These are phyloP conservation scores for Cutaneotrichosporon sp. DNA, from an alignment of 1,284 basidiomycete genomes.

Conservation along the genomic window DNA sequence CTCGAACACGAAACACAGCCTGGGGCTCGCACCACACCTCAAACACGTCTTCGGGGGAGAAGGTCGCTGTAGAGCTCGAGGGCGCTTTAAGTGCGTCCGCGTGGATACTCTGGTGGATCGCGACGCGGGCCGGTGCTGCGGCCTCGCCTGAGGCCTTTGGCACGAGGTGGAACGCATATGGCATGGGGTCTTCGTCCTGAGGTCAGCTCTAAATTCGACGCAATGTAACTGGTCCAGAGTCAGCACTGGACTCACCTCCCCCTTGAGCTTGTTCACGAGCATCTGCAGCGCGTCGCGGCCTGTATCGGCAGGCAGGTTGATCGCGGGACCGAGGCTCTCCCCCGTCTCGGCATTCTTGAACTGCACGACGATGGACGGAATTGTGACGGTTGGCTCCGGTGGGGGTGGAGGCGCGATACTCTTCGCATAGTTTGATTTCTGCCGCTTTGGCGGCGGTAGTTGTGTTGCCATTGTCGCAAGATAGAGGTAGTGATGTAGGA, in stretches of 20 bases:
- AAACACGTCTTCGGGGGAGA: conserved; percentile 81
- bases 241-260: conserved; percentile 56
- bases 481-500: no score
- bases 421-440: conserved; percentile 68
- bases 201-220: conserved; percentile 8
- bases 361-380: conserved; percentile 74
- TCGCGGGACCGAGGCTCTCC: conserved; percentile 69
- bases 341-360: conserved; percentile 85
- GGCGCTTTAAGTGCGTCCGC: conserved; percentile 67
- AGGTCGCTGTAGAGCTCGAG: conserved; percentile 40
- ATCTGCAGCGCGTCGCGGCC: conserved; percentile 76
- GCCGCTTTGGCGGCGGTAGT: conserved; percentile 76
- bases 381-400: conserved; percentile 52
- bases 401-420: conserved; percentile 49
- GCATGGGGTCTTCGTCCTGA: conserved; percentile 77
- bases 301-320: conserved; percentile 81
- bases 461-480: conserved; percentile 65
- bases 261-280: conserved; percentile 75
- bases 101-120: conserved; percentile 75
- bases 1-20: conserved; percentile 89
- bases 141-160: no score
- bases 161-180: conserved; percentile 79
- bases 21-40: conserved; percentile 86
- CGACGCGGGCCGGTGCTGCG: conserved; percentile 61
- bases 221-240: background rate